Percentiles rank a stretch among this genome's conserved stretches.
These are phyloP conservation scores for Ganoderma lingzhi DNA, from an alignment of 1,284 basidiomycete genomes.

Conservation along the genomic window DNA sequence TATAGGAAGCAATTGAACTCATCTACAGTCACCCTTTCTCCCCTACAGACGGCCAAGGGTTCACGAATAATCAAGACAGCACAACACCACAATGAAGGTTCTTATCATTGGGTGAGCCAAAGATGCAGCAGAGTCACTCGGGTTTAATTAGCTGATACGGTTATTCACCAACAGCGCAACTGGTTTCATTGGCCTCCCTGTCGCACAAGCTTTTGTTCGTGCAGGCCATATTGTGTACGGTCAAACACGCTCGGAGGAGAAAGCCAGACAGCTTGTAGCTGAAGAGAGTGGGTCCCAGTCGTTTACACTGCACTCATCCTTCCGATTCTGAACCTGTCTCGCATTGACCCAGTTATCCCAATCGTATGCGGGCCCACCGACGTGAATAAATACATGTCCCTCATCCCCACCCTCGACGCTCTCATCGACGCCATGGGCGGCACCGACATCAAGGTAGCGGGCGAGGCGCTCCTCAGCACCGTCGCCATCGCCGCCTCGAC, in stretches of 20 bases:
- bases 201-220: constrained; percentile 56
- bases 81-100: constrained; percentile 33
- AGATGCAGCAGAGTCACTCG: neutral
- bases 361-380: constrained; percentile 47
- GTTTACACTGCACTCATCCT: neutral
- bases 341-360: constrained; percentile 50
- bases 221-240: constrained; percentile 63
- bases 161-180: constrained; percentile 32
- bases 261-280: constrained; percentile 48
- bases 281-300: constrained; percentile 51
- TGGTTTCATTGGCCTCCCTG: constrained; percentile 58
- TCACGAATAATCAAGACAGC: neutral
- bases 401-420: constrained; percentile 53
- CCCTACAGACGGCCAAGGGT: neutral
- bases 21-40: neutral
- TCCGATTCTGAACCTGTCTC: neutral
- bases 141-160: neutral
- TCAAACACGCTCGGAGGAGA: constrained; percentile 50
- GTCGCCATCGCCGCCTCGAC: constrained; percentile 39
- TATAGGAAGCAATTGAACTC: neutral
- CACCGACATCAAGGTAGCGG: constrained; percentile 34
- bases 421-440: constrained; percentile 51
- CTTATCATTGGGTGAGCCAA: constrained; percentile 38
- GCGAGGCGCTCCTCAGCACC: constrained; percentile 45
- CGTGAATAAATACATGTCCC: constrained; percentile 46